Evolutionary conservation across 768 basidiomycete species (phyloP), one percentile per base, ranked within the genome.

Genomic region (Amanita molliuscula): DNA sequence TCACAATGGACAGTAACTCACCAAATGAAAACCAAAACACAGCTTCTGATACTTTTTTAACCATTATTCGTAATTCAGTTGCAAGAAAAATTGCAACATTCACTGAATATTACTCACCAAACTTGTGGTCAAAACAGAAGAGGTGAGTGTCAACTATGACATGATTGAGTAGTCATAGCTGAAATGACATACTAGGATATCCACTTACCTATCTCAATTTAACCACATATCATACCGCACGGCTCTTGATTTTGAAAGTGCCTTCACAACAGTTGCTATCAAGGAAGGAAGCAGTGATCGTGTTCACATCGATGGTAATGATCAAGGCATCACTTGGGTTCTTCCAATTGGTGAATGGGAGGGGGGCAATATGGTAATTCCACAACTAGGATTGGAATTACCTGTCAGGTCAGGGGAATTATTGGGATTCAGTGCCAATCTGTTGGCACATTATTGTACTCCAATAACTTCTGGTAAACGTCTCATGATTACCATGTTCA

Each of bases 221-320:
- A 9, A 41, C 9, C 6, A 41, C 51, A 48, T 41, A 41, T 8
- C 38, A 41, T 41, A 7, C 7, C 21, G 44, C 16, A 45, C 3
- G 3, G 49, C 54, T 21, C 37, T 61, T 23, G 53, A 62, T 52
- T 58, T 64, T 37, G 40, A 48, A 6, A 55, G 56, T 2, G 51
- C 58, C 0, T 62, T 64, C 44, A 61, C 56, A 44, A 50, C 60
- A 6, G 47, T 60, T n/a, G 59, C 61, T 21, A 47, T 57, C 8
- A 64, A 64, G 48, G 62, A 59, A 35, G 62, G 62, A 5, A 53
- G 55, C 15, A 62, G 61, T 44, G 59, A 64, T 31, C 44, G 34
- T 6, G n/a, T 57, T 25, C 61, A 64, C 33, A 34, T 64, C 1
- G 61, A 64, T 47, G 60, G 40, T 37, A 61, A 60, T 28, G 60